Evolutionary conservation across 345 rosid species (phyloP), one percentile per base, ranked within the genome.

Genomic region (Eucalyptus decipiens): DNA sequence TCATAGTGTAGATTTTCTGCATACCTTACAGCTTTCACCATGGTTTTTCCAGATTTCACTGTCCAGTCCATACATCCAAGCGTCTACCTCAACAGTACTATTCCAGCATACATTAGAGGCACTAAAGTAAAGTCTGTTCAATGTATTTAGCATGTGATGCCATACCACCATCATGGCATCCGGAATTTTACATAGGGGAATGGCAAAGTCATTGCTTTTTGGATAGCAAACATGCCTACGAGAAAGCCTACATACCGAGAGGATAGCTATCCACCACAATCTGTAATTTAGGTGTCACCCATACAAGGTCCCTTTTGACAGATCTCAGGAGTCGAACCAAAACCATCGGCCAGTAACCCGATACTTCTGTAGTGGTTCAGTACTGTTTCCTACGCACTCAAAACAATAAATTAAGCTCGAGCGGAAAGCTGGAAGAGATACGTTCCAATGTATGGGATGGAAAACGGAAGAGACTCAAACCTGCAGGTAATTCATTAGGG

Each of bases 261-360:
- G 93, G 92, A 87, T 87, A 91, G 47, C 87, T 34, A 37, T 91
- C 90, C 5, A 91, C 76, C 30, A 17, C 56, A 19, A 90, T 81
- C 28, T 89, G 87, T 32, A 65, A 45, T 80, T n/a, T 86, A 34
- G 45, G 40, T 42, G 87, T 13, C 13, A 92, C 90, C 93, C 93
- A 90, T 13, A 87, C 88, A 50, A 92, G 83, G 83, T 90, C 52
- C 43, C 88, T 88, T 86, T 23, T 83, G 52, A 19, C 47, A 37
- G 93, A 91, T 93, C 86, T 89, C 91, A 23, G 23, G 50, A 34
- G 93, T 88, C 50, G 86, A 87, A 32, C 92, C 93, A 51, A 91
- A 89, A 7, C 93, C 94, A 76, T 90, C 89, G 2, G 83, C 92
- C 16, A 60, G 6, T 42, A 90, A 4, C 34, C 91, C 91, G 6